Evolutionary conservation across 192 early-diverging fungal genomes (phyloP), one percentile per base, ranked within the genome.

Genomic region (Umbelopsis sp.): DNA sequence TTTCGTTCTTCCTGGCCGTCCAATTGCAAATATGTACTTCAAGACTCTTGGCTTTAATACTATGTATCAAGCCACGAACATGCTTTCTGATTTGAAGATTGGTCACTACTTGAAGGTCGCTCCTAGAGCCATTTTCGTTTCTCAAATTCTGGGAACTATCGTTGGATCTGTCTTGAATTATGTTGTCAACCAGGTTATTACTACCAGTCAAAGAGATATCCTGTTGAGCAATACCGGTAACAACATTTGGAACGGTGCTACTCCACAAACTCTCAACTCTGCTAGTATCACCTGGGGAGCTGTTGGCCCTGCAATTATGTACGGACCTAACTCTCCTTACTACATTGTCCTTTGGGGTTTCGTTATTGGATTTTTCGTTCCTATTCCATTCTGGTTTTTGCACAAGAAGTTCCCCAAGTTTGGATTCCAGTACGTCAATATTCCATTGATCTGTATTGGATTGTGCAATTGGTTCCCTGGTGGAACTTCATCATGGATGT

Each of bases 51-150:
- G 82, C 20, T 78, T 71, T 66, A 75, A 75, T 46, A 78, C 76
- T 20, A 66, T 73, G 44, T 25, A 30, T 44, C 76, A 78, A 66
- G 82, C 83, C 2, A 81, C 82, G n/a, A 52, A 71, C 76, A 25
- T 90, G 87, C 71, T 78, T 73, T 12, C 81, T 77, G 70, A 84
- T 78, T 72, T 76, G 74, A 50, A 90, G 71, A 77, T 89, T 53
- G 91, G 88, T 50, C 88, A 90, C 66, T 92, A 92, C 77, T 82
- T 92, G 77, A 91, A 91, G 80, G 85, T 92, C 35, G 87, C 91
- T 30, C 92, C 94, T n/a, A 80, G 88, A 8, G 67, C 82, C 30
- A 80, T 92, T 73, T 92, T 95, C 79, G 75, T 83, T 7, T 80
- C 84, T 6, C 93, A 95, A 77, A 69, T 91, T 0, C 48, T 85